Evolutionary conservation across 306 rosid species (phyloP).

Genomic region (Chamaecrista fasciculata): DNA sequence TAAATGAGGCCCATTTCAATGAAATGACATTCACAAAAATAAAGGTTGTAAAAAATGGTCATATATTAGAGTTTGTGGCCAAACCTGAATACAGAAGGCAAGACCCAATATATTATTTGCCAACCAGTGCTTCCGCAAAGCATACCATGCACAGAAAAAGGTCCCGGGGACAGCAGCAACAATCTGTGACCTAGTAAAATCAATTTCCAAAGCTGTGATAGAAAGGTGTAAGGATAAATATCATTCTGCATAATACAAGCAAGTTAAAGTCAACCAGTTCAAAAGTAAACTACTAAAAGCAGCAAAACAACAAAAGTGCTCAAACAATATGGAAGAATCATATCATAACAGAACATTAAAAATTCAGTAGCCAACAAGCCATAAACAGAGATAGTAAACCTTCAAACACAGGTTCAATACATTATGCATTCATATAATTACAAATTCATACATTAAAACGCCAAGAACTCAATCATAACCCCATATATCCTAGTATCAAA

Average conservation of each 20-base stretch:
- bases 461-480: not conserved
- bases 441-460: not conserved
- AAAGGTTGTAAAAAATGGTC: not conserved
- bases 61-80: not conserved
- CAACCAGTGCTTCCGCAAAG: constrained; percentile 87
- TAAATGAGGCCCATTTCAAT: not conserved
- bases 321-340: not conserved
- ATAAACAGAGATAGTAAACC: not conserved
- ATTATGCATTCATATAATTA: not conserved
- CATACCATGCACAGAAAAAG: constrained; percentile 98
- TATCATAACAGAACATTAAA: not conserved
- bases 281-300: constrained; percentile 25
- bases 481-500: not conserved
- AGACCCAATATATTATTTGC: constrained; percentile 95
- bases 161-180: constrained; percentile 93
- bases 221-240: constrained; percentile 57
- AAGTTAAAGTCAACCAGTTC: constrained; percentile 49
- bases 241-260: constrained; percentile 60
- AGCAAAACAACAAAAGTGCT: not conserved
- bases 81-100: constrained; percentile 97
- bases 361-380: not conserved
- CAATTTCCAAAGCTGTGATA: constrained; percentile 92
- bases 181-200: constrained; percentile 89
- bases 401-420: not conserved
- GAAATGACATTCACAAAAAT: not conserved